Evolutionary conservation across 345 rosid genomes (phyloP), one percentile per base, ranked within the genome.

Genomic region (Aquilaria yunnanensis): DNA sequence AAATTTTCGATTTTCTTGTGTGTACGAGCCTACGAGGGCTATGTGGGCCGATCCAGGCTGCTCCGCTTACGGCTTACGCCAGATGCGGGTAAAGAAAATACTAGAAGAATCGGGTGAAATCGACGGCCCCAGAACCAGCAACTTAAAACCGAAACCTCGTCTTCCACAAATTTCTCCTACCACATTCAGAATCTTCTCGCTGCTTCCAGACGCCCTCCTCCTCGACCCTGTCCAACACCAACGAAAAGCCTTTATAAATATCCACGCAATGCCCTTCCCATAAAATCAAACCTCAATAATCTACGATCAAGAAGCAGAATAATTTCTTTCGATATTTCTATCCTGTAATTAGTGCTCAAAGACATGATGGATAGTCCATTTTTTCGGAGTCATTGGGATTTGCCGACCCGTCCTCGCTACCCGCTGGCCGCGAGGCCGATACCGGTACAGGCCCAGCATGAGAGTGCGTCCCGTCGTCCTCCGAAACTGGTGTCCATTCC

Each of bases 401-500:
- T 59, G 7, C 77, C 73, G 3, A 61, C 72, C 29, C 59, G 46
- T 47, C 56, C 61, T 5, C 60, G 43, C 10, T 55, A 61, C 60
- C 64, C 4, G 14, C 51, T 54, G 6, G 6, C 51, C 14, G 11
- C 33, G 14, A 46, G 53, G 41, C 53, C 50, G 34, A n/a, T 63
- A 1, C 70, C 79, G 6, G 56, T 60, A 1, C 55, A 57, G 23
- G 14, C 32, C 9, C 14, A 50, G 14, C 46, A 46, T 23, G 14
- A 34, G 51, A 37, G 43, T 4, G 11, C 50, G 47, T 14, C 14
- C 54, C 49, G 48, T 59, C 43, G 55, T 33, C 34, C 65, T 3
- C 74, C 75, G 45, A 80, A 62, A 64, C 85, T 82, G 45, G 81
- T 81, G 12, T 56, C 74, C 14, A 78, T 87, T 9, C 88, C 88